Evolutionary conservation across 306 rosid genomes (phyloP), one percentile per base, ranked within the genome.

Genomic region (Sindora glabra): DNA sequence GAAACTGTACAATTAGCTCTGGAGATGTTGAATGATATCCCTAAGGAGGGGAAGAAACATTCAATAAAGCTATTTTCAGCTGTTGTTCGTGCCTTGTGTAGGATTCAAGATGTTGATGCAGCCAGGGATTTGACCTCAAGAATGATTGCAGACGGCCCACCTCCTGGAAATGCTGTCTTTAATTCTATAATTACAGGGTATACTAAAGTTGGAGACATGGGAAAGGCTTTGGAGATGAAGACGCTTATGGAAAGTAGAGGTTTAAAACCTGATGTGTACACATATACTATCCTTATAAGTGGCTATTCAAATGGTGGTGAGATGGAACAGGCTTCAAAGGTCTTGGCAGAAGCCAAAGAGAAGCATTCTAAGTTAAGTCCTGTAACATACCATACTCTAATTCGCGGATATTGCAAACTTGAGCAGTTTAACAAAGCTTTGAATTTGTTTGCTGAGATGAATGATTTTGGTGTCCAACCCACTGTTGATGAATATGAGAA

Each of bases 111-210:
- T 48, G 77, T 74, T 36, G 67, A 58, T 56, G 75, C 56, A n/a
- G 95, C 95, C n/a, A 81, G 76, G 58, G 34, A 66, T 21, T 65
- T 91, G 65, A 76, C 85, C 41, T 64, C 72, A 22, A 74, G 72
- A 63, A 91, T 87, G 96, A 69, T 83, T 48, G 67, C 63, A 3
- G 81, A 83, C 10, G 96, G 86, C 17, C 97, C 95, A 0, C 87
- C 86, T 10, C 96, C 97, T 30, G 96, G 96, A 39, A 87, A 81
- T 79, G 84, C 82, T 5, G 86, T 73, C 65, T 91, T 87, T 81
- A 91, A 91, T 67, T 69, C 63, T 7, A 72, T 83, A 26, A 82
- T 87, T 45, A 82, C 77, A 10, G 87, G 73, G 3, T 83, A 68
- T 67, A 67, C 85, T 1, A 79, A 83, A 71, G 76, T 60, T 6